phyloP scores from a whole-genome alignment of 2,329 filamentous ascomycete genomes.

The Penicillium hesseltinei region DNA sequence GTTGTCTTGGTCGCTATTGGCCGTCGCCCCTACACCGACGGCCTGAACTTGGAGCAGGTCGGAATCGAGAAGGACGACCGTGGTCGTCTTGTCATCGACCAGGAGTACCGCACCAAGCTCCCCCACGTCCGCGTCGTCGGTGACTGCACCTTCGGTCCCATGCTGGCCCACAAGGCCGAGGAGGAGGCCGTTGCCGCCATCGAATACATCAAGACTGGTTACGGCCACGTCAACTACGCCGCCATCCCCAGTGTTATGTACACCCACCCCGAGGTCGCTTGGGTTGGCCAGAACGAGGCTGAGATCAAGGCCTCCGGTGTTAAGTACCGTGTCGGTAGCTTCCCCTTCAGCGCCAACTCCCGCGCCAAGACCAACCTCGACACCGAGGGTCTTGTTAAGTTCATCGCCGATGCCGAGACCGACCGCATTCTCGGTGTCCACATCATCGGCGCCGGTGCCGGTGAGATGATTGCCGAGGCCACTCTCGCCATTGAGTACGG shows the following conservation, averaged over 20 bases:
- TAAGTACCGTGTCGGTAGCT: constrained; percentile 88
- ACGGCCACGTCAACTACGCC: constrained; percentile 98
- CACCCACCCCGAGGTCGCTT: constrained; percentile 96
- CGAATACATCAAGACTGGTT: constrained; percentile 96
- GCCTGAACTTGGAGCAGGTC: constrained; percentile 90
- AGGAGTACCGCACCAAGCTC: constrained; percentile 96
- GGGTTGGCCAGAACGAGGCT: constrained; percentile 97
- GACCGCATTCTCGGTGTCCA: constrained; percentile 93
- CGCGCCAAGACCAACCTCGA: constrained; percentile 98
- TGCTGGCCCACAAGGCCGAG: constrained; percentile 99
- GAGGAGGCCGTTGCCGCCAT: constrained; percentile 94
- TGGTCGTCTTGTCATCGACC: constrained; percentile 93
- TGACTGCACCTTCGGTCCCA: constrained; percentile 94
- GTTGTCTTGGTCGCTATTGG: constrained; percentile 97
- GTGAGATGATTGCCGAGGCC: constrained; percentile 99
- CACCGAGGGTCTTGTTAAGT: constrained; percentile 94
- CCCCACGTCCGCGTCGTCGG: constrained; percentile 96
- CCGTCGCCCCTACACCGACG: constrained; percentile 87
- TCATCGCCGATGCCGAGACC: constrained; percentile 92
- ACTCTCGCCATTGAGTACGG: constrained; percentile 95
- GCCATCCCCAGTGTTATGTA: constrained; percentile 99
- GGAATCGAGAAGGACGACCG: constrained; percentile 73
- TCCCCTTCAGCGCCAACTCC: constrained; percentile 98
- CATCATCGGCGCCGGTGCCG: constrained; percentile 93
- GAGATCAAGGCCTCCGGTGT: constrained; percentile 87